A percentile compares a stretch with the other conserved stretches of the same genome.
Evolutionary conservation across 208 protist species (phyloP).

Genomic region (Trypanosoma platydactyli): DNA sequence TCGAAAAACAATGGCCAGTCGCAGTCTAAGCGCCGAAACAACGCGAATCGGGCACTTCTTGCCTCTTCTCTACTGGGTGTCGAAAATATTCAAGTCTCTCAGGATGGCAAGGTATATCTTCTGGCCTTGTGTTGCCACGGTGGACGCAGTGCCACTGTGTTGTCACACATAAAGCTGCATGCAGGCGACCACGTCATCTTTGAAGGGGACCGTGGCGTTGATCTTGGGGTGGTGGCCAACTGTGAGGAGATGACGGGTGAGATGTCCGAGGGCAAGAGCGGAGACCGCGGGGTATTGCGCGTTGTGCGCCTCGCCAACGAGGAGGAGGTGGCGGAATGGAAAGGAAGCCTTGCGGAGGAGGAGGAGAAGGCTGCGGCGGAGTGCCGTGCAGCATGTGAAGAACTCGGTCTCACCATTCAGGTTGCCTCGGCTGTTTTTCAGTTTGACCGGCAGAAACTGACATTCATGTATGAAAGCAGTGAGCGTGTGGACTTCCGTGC

Average conservation of each 20-base stretch:
- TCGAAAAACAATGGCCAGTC: neutral
- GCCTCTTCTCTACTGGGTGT: neutral
- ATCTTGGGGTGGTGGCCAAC: slow-evolving; percentile 71
- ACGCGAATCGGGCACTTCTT: slow-evolving; percentile 11
- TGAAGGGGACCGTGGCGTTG: slow-evolving; percentile 75
- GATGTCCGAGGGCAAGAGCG: neutral
- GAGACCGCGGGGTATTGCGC: neutral
- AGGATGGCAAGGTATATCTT: slow-evolving; percentile 21
- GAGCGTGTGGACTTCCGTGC: slow-evolving; percentile 78
- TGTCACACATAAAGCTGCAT: slow-evolving; percentile 28
- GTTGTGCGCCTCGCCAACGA: slow-evolving; percentile 53
- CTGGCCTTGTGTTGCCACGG: slow-evolving; percentile 59
- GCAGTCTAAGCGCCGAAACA: neutral
- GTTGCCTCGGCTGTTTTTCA: slow-evolving; percentile 82
- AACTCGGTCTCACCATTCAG: slow-evolving; percentile 53
- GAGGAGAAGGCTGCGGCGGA: slow-evolving; percentile 48
- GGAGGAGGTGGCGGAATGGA: slow-evolving; percentile 67
- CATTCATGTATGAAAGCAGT: slow-evolving; percentile 79
- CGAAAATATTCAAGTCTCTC: neutral
- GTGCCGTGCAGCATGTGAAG: slow-evolving; percentile 51
- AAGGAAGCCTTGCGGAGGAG: slow-evolving; percentile 45
- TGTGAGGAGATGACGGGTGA: slow-evolving; percentile 30
- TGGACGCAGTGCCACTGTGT: slow-evolving; percentile 22
- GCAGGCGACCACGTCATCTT: slow-evolving; percentile 65
- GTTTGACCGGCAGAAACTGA: slow-evolving; percentile 87